Base-by-base conservation (phyloP, 2,329 filamentous ascomycete species). In the Bisporella sp. region DNA sequence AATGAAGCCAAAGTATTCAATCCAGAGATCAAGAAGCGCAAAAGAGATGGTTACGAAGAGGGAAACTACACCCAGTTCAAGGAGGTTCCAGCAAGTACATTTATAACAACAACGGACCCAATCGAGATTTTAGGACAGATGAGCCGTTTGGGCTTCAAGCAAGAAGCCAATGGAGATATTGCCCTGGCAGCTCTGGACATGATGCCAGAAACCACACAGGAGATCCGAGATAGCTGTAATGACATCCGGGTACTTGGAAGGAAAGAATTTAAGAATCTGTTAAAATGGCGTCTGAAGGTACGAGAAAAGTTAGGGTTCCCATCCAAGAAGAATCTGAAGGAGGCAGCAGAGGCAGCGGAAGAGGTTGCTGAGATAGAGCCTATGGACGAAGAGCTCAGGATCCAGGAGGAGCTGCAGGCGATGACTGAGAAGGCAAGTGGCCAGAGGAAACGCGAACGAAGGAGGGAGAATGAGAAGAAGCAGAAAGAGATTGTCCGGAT, bases 1-100 rank as follows among this genome's bases (percentile, higher is more conserved):
- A 95, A 97, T 60, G 93, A 99, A 68, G 93, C 93, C 39, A 96
- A 95, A 68, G 93, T 99, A 2, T 99, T 92, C 75, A 96, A 99
- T 58, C 93, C 93, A 0, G 93, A 99, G 66, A 77, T 89, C 65
- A 99, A 97, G 78, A 99, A 96, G 81, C 77, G 93, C 52, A 97
- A 96, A 79, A 79, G 93, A 74, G 92, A 95, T 42, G 93, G 93
- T 76, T 99, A 99, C 59, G 92, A 97, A 59, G 93, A 99, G 69
- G 92, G 89, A 35, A 90, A 99, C 58, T 96, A 85, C 68, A 92
- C 83, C 4, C 89, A 96, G 62, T 95, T 87, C 74, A 95, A 96
- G 66, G 89, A 96, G 64, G 79, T 87, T 2, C 74, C 89, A 0
- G 92, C 91, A 0, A 93, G 85, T 66, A 89, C 96, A 49, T 99